Base-by-base conservation (phyloP, 306 rosid genomes). In the Rubus parviflorus region DNA sequence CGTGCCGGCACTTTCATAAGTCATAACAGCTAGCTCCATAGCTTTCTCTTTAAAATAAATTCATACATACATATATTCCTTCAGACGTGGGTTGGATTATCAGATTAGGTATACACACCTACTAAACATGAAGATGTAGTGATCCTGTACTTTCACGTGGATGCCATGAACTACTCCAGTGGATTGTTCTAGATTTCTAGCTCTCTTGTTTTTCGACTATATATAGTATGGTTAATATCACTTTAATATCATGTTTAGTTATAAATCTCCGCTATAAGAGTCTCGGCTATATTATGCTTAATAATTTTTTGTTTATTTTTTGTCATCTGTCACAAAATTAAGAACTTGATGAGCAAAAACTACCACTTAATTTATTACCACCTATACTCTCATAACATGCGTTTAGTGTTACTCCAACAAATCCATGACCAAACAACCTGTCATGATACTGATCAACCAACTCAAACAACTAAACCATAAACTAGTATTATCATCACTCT, bases 91-190 rank as follows among this genome's bases (percentile, higher is more conserved):
- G 19, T 52, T 71, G 60, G 75, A 40, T 40, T 53, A n/a, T 54
- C n/a, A 53, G 68, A 73, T 73, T 73, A 74, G 77, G 68, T 73
- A 49, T 7, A 72, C 6, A 9, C 74, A 48, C 74, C 57, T 25
- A 35, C 54, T 73, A 15, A 43, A 41, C 53, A 53, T 53, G 62
- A 10, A 54, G 66, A 20, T 38, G 48, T 13, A 72, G 40, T 63
- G 68, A 23, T 43, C 68, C 12, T 43, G 19, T 53, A 68, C 76
- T 73, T 60, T 56, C 73, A 72, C 77, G 57, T 67, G 77, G 57
- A 56, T 43, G 70, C 81, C 82, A 84, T 74, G 74, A 83, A 79
- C 57, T 77, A 83, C 80, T 70, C 45, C 58, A 53, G 35, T 7
- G 77, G 23, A 23, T 11, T 11, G 7, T 63, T 35, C 68, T 63